phyloP scores from a whole-genome alignment of 495 filamentous ascomycete genomes.

The Tuber borchii region DNA sequence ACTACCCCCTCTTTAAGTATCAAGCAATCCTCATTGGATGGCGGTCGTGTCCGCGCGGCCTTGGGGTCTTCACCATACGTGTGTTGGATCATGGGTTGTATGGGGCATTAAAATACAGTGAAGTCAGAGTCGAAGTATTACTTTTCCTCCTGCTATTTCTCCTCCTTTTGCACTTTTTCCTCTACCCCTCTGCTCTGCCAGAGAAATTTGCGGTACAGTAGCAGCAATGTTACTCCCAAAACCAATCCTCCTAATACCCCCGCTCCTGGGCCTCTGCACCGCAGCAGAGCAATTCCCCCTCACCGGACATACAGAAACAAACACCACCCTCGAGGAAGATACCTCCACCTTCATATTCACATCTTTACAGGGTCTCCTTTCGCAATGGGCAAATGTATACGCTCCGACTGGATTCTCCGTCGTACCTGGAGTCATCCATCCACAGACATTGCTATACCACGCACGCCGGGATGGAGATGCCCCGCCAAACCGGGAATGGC shows the following conservation, averaged over 20 bases:
- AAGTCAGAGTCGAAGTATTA: background rate
- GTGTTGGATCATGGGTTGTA: background rate
- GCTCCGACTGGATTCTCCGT: conserved; percentile 47
- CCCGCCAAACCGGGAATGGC: conserved; percentile 46
- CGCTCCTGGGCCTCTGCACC: background rate
- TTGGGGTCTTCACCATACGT: background rate
- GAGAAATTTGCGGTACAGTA: background rate
- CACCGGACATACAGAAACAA: background rate
- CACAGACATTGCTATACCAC: conserved; percentile 46
- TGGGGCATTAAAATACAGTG: background rate
- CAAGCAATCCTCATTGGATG: background rate
- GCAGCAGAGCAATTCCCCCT: background rate
- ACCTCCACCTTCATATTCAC: conserved; percentile 41
- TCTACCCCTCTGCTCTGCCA: background rate
- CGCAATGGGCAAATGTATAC: conserved; percentile 47
- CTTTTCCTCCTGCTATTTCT: background rate
- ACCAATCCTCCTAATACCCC: background rate
- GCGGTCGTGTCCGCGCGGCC: background rate
- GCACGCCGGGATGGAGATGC: conserved; percentile 41
- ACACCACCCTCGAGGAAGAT: conserved; percentile 9
- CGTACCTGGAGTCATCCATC: conserved; percentile 43
- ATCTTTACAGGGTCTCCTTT: conserved; percentile 44
- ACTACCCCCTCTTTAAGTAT: background rate
- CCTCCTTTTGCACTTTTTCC: background rate
- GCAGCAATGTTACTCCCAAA: conserved; percentile 5